These are phyloP conservation scores for Leptographium radiaticola DNA, from an alignment of 2,329 filamentous ascomycete genomes.

Conservation along the genomic window DNA sequence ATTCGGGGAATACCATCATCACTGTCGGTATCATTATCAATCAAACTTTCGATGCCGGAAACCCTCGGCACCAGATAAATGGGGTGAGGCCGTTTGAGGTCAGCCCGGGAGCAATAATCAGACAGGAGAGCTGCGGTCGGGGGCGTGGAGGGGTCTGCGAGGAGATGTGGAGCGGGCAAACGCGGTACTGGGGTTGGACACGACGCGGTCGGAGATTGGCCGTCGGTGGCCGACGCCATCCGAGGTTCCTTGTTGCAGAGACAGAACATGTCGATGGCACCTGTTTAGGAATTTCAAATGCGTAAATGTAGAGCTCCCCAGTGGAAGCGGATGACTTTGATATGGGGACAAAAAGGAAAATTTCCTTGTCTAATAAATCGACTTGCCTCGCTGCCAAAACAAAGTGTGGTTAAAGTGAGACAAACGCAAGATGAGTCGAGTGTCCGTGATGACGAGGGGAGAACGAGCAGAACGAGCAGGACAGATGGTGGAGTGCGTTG, in stretches of 20 bases:
- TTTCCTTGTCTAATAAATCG: too few relatives aligned
- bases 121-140: neutral
- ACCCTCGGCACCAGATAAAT: conserved; percentile 3
- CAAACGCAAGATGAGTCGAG: neutral
- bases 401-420: too few relatives aligned
- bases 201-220: neutral
- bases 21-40: conserved; percentile 26
- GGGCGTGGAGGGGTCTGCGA: neutral
- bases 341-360: too few relatives aligned
- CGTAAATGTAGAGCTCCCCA: neutral
- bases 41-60: conserved; percentile 12
- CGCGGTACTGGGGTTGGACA: neutral
- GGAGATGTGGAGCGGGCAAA: neutral
- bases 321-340: neutral
- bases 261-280: conserved; percentile 7
- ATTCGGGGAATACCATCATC: conserved; percentile 19
- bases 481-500: neutral
- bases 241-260: conserved; percentile 7
- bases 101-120: neutral
- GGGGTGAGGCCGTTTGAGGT: neutral
- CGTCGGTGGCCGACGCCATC: neutral
- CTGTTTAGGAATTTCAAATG: neutral
- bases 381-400: too few relatives aligned
- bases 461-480: neutral
- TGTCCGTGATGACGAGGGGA: neutral